Evolutionary conservation across 345 rosid species (phyloP).

Genomic region (Sisymbrium altissimum): DNA sequence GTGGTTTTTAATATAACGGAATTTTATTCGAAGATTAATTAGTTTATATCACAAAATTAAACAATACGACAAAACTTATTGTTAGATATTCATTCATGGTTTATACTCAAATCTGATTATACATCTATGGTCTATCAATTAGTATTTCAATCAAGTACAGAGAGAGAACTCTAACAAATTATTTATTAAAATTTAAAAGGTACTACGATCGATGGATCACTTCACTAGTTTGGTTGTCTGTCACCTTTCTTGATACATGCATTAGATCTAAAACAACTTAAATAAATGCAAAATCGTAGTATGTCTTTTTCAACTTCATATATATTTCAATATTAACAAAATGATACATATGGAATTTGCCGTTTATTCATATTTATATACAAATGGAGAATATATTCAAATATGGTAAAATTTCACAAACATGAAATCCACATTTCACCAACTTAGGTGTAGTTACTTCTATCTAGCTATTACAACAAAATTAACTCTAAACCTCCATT

Average conservation of each 20-base stretch:
- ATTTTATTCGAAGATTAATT: background rate
- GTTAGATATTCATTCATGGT: background rate
- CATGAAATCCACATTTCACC: constrained; percentile 69
- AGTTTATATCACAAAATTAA: background rate
- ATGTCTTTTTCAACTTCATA: constrained; percentile 23
- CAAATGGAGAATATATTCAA: background rate
- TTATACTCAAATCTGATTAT: background rate
- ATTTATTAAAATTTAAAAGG: background rate
- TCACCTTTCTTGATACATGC: constrained; percentile 35
- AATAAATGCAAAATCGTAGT: constrained; percentile 19
- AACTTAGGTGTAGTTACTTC: constrained; percentile 37
- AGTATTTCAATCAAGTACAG: constrained; percentile 15
- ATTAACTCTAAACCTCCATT: constrained; percentile 8
- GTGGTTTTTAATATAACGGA: background rate
- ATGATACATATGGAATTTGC: background rate
- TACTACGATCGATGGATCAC: constrained; percentile 29
- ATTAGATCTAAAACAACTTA: constrained; percentile 25
- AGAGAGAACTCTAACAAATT: constrained; percentile 2
- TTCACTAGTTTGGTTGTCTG: constrained; percentile 36
- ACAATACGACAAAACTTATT: background rate
- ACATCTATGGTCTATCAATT: background rate
- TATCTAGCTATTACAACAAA: background rate
- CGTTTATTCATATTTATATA: background rate
- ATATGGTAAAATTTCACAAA: constrained; percentile 31
- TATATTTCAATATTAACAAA: background rate